Conservation (phyloP, 768 basidiomycete species). For the Daedalea quercina region DNA sequence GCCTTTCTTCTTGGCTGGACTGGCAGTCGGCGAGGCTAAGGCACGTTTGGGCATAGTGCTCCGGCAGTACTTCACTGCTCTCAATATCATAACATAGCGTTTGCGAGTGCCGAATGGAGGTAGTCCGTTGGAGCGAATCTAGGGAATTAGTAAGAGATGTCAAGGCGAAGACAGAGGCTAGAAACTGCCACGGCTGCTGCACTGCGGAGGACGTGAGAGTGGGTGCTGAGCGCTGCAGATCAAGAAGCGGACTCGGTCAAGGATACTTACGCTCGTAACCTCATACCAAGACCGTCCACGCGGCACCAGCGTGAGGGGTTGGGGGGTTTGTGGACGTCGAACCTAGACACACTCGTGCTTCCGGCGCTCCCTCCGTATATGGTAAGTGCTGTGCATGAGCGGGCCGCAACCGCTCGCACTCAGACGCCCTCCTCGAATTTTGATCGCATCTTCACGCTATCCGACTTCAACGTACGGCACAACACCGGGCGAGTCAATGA, state of each 20-base stretch:
- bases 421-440: background rate
- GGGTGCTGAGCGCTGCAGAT: background rate
- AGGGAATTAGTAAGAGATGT: background rate
- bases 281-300: too few relatives aligned
- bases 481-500: too few relatives aligned
- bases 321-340: background rate
- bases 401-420: background rate
- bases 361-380: constrained; percentile 1
- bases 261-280: too few relatives aligned
- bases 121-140: background rate
- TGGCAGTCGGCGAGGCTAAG: constrained; percentile 7
- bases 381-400: background rate
- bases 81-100: background rate
- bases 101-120: background rate
- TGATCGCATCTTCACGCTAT: too few relatives aligned
- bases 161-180: background rate
- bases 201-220: background rate
- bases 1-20: constrained; percentile 13
- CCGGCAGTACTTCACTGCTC: background rate
- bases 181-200: background rate
- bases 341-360: background rate
- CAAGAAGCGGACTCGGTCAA: background rate
- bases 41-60: constrained; percentile 16
- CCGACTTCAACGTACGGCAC: too few relatives aligned
- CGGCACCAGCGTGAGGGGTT: too few relatives aligned